Evolutionary conservation across 192 early-diverging fungal genomes (phyloP).

Genomic region (Bifiguratus adelaidae): DNA sequence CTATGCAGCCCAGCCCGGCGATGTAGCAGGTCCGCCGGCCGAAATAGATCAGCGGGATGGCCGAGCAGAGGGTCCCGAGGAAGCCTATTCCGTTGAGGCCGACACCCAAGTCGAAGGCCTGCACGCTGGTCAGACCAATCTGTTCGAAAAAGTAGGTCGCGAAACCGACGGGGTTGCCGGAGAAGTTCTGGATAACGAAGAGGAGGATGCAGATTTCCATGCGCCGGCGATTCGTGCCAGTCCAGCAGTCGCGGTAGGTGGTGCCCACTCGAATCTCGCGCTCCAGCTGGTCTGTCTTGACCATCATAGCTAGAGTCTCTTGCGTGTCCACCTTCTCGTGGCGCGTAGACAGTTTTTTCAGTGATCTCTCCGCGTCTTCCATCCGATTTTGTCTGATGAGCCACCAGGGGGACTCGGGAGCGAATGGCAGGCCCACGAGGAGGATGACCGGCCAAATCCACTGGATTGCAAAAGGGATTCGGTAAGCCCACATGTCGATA

Average conservation of each 20-base stretch:
- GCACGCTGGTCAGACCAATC: not conserved
- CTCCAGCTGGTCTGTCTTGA: not conserved
- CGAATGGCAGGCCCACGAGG: not conserved
- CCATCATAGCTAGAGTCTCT: not conserved
- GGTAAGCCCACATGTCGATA: not conserved
- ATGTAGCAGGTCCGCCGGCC: not conserved
- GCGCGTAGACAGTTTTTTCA: not conserved
- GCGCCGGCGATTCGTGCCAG: not conserved
- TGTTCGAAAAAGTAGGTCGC: not conserved
- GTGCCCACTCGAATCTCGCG: not conserved
- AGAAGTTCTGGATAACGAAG: not conserved
- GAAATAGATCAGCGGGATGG: not conserved
- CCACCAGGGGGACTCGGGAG: conserved; percentile 1
- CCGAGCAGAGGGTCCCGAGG: not conserved
- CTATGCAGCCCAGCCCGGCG: not conserved
- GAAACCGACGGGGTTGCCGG: not conserved
- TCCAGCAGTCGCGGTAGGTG: not conserved
- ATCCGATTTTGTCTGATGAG: not conserved
- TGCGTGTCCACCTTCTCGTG: not conserved
- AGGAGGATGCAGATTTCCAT: not conserved
- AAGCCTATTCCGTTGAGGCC: not conserved
- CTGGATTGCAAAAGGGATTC: not conserved
- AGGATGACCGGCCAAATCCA: not conserved
- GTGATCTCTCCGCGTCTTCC: not conserved
- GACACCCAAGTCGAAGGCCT: not conserved